Evolutionary conservation across 495 filamentous ascomycete genomes (phyloP), one percentile per base, ranked within the genome.

Genomic region (Penicillium crystallinum): DNA sequence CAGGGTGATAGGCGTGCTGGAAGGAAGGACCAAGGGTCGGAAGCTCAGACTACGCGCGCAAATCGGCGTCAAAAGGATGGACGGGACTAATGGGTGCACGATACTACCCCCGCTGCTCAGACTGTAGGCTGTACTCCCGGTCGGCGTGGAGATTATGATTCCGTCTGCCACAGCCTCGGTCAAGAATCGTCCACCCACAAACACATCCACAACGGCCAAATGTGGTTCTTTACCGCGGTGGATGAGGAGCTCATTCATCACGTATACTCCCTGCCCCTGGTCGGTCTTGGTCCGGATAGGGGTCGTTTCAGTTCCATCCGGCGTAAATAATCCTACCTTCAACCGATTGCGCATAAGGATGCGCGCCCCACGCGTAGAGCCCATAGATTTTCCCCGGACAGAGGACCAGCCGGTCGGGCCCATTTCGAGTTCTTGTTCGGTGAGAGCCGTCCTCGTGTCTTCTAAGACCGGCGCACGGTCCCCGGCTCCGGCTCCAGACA

Each of bases 131-230:
- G 93, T 98, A 49, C 87, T 92, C 5, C 93, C 93, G 0, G 93
- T 98, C 0, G 93, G 93, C 0, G 93, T 96, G 25, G 84, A 88
- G 38, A 97, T 84, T 35, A 98, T 90, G 57, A 98, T 92, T 44
- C 93, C 93, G 60, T 98, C 93, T 1, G 91, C 90, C 22, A 97
- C 90, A 0, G 88, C 90, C 59, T 95, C 89, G 4, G 93, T 98
- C 19, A 98, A 74, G 57, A 90, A 90, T 43, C 89, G 84, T 9
- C 84, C 83, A 52, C 88, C 89, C 31, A 97, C 81, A 63, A 79
- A 93, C 34, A 98, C 86, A 53, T 92, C 88, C 55, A 98, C 81
- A 52, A 96, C 86, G 8, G 90, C 88, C 2, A 98, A 80, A 69
- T 98, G 93, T 0, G 93, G 89, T 53, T 89, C 85, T 33, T 83